Conservation (phyloP, 768 basidiomycete genomes). For the Pleurotus eryngii region DNA sequence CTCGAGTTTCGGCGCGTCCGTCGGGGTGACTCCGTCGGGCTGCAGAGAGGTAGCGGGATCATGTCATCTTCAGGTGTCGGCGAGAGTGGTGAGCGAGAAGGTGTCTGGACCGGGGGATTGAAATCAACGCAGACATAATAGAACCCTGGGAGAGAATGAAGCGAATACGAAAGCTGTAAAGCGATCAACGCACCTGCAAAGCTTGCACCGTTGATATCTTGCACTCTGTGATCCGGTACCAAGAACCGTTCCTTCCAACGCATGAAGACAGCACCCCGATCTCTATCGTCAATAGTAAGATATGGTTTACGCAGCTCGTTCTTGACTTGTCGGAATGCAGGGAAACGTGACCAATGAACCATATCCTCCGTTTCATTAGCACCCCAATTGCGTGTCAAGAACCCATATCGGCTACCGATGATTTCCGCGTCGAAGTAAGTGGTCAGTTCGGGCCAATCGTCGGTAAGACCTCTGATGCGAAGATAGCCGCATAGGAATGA, state of each 20-base stretch:
- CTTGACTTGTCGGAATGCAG: constrained; percentile 80
- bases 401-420: constrained; percentile 87
- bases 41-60: constrained; percentile 22
- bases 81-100: constrained; percentile 17
- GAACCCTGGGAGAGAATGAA: constrained; percentile 56
- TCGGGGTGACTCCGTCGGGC: constrained; percentile 29
- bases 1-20: constrained; percentile 46
- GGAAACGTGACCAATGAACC: constrained; percentile 93
- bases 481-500: constrained; percentile 91
- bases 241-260: constrained; percentile 96
- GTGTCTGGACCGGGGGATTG: constrained; percentile 53
- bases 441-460: constrained; percentile 93
- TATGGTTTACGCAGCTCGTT: constrained; percentile 76
- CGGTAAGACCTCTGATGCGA: constrained; percentile 86
- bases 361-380: constrained; percentile 90
- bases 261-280: constrained; percentile 87
- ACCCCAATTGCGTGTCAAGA: constrained; percentile 87
- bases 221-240: constrained; percentile 91
- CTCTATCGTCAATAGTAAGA: constrained; percentile 72
- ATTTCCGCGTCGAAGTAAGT: constrained; percentile 98
- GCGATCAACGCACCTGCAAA: constrained; percentile 71
- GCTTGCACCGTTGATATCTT: constrained; percentile 92
- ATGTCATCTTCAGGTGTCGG: constrained; percentile 11
- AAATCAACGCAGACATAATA: constrained; percentile 96
- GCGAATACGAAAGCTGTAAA: constrained; percentile 15